A percentile compares a stretch with the other conserved stretches of the same genome.
These are phyloP conservation scores for Lentinus brumalis DNA, from an alignment of 768 basidiomycete species.

Conservation along the genomic window DNA sequence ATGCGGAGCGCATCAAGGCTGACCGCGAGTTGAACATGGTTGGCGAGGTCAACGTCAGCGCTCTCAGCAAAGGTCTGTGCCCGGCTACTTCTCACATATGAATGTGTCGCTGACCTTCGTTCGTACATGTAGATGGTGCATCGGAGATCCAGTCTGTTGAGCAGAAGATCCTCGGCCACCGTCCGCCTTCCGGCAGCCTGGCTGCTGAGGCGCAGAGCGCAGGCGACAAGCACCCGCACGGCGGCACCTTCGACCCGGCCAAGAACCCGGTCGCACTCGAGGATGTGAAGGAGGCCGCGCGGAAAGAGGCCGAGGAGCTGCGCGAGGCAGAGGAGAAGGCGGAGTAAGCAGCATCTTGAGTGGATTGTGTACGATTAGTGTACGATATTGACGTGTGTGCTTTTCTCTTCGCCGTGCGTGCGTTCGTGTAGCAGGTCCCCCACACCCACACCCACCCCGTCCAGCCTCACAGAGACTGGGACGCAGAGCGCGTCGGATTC, in stretches of 20 bases:
- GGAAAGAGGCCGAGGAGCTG: constrained; percentile 13
- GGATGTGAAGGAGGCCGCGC: constrained; percentile 14
- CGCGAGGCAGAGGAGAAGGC: constrained; percentile 10
- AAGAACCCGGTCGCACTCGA: constrained; percentile 8
- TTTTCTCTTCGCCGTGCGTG: neutral
- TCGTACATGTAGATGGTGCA: constrained; percentile 14
- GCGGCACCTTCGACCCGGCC: constrained; percentile 17
- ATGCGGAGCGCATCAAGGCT: constrained; percentile 32
- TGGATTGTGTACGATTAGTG: neutral
- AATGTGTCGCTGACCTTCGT: neutral
- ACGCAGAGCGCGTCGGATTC: neutral
- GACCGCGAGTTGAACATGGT: constrained; percentile 25
- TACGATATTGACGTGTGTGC: neutral
- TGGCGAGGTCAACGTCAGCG: constrained; percentile 19
- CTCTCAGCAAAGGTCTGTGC: constrained; percentile 13
- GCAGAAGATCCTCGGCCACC: constrained; percentile 21
- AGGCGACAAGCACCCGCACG: constrained; percentile 17
- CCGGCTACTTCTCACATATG: neutral
- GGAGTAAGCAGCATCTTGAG: constrained; percentile 6
- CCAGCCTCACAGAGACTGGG: neutral
- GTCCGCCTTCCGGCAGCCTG: constrained; percentile 24
- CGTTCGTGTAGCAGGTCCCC: neutral
- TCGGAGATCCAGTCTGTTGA: constrained; percentile 16
- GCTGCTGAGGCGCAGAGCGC: constrained; percentile 26
- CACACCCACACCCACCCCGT: neutral